phyloP scores from a whole-genome alignment of 257 asterid genomes.

The Solanum virginianum region DNA sequence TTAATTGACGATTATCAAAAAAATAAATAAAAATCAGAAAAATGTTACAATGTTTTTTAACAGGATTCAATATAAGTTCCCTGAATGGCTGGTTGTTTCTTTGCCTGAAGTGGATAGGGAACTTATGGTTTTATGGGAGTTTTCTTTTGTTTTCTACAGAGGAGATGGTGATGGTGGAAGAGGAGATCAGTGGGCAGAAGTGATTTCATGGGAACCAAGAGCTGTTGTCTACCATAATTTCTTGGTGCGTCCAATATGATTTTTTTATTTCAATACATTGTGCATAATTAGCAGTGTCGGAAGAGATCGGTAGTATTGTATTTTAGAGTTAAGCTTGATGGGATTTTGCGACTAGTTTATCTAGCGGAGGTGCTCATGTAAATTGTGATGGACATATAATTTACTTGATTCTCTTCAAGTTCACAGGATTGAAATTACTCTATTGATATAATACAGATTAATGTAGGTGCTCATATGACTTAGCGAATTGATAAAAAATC shows the following conservation, averaged over 20 bases:
- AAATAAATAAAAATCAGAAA: too few species aligned
- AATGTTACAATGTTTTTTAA: too few species aligned
- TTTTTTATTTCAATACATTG: neutral
- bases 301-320: neutral
- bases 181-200: conserved; percentile 81
- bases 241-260: conserved; percentile 39
- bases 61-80: too few species aligned
- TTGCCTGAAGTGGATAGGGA: neutral
- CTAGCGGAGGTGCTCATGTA: neutral
- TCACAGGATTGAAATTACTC: neutral
- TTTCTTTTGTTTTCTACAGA: conserved; percentile 15
- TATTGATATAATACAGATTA: neutral
- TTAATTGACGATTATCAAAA: too few species aligned
- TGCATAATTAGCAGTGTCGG: neutral
- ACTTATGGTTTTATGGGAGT: neutral
- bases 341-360: neutral
- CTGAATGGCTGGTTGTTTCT: neutral
- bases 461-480: neutral
- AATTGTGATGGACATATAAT: neutral
- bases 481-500: neutral
- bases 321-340: neutral
- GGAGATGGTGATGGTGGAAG: conserved; percentile 34
- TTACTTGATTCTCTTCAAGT: neutral
- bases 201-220: conserved; percentile 97
- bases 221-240: conserved; percentile 75